Evolutionary conservation across 805 yeast species (phyloP), one percentile per base, ranked within the genome.

Genomic region (Metschnikowia lochheadii): DNA sequence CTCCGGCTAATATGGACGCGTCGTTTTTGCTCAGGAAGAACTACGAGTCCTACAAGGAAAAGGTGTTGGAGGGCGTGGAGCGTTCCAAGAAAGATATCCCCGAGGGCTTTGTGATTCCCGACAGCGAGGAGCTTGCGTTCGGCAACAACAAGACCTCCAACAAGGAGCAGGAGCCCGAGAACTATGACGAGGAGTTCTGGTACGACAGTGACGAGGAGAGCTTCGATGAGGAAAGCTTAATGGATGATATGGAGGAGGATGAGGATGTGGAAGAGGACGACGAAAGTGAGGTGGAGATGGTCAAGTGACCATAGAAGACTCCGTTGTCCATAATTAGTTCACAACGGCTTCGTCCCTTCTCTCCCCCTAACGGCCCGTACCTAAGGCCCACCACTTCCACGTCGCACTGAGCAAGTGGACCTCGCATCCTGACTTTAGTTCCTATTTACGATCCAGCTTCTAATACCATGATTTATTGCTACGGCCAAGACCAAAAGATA

Each of bases 1-100:
- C 96, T 1, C 97, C 98, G 6, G 98, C 98, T 5, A 92, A 92
- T 67, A 91, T 92, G 46, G 98, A 92, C 67, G 98, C 98, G 15
- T 87, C 96, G 17, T 89, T 90, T 40, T 88, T 87, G 60, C 90
- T 89, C 80, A 79, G 96, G 62, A 89, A 87, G 62, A 81, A 86
- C 67, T 84, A 85, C 29, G 89, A 84, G 23, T 83, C 80, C 42
- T 92, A 89, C 71, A 81, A 81, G 65, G 82, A 79, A 61, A 81
- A 82, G 63, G 96, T 90, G 5, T 77, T 80, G 54, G 81, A 84
- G 61, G 96, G 89, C 61, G 97, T 90, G 31, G 89, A 85, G 64
- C 76, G 86, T 60, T 86, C 96, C 38, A 87, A 86, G 63, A 80
- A 80, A 51, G 94, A 89, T 67, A 89, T 91, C 44, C 98, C 98